A percentile compares a stretch with the other conserved stretches of the same genome.
phyloP scores from a whole-genome alignment of 2,329 filamentous ascomycete species.

The Arthrocladium fulminans region DNA sequence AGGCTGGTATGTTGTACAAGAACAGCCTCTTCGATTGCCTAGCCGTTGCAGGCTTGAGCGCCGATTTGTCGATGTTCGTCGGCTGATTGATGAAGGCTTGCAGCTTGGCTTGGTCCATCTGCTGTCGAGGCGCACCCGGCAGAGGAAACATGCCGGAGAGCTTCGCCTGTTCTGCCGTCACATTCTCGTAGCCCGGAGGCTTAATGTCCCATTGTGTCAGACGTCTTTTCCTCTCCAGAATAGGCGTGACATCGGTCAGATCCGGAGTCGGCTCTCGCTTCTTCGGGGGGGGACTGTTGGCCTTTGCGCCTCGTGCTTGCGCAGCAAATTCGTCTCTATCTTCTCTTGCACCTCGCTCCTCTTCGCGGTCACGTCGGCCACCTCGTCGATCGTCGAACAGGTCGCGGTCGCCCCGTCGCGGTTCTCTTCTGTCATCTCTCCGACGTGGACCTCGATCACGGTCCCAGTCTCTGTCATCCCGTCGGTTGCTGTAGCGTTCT shows the following conservation, averaged over 20 bases:
- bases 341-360: conserved; percentile 34
- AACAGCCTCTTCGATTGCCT: conserved; percentile 90
- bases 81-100: conserved; percentile 95
- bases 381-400: conserved; percentile 54
- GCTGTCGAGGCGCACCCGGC: conserved; percentile 84
- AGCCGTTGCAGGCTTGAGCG: conserved; percentile 84
- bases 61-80: conserved; percentile 42
- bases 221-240: conserved; percentile 79
- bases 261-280: conserved; percentile 95
- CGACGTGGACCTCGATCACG: conserved; percentile 56
- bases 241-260: conserved; percentile 71
- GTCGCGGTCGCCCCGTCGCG: conserved; percentile 45
- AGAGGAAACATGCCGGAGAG: conserved; percentile 98
- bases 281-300: conserved; percentile 68
- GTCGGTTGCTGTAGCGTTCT: conserved; percentile 66
- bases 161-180: conserved; percentile 97
- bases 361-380: conserved; percentile 24
- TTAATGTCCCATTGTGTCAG: conserved; percentile 99
- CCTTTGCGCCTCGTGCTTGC: conserved; percentile 47
- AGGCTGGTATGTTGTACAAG: conserved; percentile 68
- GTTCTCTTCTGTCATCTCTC: conserved; percentile 61
- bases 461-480: conserved; percentile 68
- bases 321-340: conserved; percentile 44
- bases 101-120: conserved; percentile 87
- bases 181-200: conserved; percentile 93